Evolutionary conservation across 2,329 filamentous ascomycete species (phyloP), one percentile per base, ranked within the genome.

Genomic region (Microdochium nivale): DNA sequence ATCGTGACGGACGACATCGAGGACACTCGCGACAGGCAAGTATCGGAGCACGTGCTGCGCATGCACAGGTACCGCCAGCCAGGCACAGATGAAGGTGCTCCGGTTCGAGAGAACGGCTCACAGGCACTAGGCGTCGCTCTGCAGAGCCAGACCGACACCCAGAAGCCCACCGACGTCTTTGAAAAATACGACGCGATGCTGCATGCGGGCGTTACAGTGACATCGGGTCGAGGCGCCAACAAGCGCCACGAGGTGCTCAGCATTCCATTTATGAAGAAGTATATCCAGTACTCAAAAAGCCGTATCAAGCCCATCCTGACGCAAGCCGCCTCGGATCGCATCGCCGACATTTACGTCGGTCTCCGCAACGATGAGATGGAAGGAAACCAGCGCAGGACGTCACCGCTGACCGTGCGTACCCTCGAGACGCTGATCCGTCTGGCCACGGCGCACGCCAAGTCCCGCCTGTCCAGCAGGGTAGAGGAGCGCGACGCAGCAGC

Each of bases 251-350:
- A 96, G 67, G 88, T 99, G 14, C 76, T 99, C 51, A 95, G 88
- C 71, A 96, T 99, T 54, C 88, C 91, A 0, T 99, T 99, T 71
- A 90, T 99, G 76, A 99, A 99, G 75, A 99, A 99, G 72, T 99
- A 96, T 69, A 95, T 99, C 47, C 94, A 99, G 66, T 99, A 99
- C 68, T 90, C 94, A 57, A 99, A 99, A 74, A 87, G 82, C 33
- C 79, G 94, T 64, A 80, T 96, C 63, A 95, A 90, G 78, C 94
- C 94, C 0, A 76, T 95, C 40, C 75, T 99, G 55, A 96, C 91
- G 0, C 90, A 94, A 64, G 90, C 90, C 46, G 92, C 94, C 5
- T 89, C 90, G 11, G 90, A 96, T 60, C 88, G 95, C 56, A 95
- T 99, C 62, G 85, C 91, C 35, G 81, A 89, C 30, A 88, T 91